These are phyloP conservation scores for Alternaria sp. DNA, from an alignment of 2,329 filamentous ascomycete species.

Conservation along the genomic window DNA sequence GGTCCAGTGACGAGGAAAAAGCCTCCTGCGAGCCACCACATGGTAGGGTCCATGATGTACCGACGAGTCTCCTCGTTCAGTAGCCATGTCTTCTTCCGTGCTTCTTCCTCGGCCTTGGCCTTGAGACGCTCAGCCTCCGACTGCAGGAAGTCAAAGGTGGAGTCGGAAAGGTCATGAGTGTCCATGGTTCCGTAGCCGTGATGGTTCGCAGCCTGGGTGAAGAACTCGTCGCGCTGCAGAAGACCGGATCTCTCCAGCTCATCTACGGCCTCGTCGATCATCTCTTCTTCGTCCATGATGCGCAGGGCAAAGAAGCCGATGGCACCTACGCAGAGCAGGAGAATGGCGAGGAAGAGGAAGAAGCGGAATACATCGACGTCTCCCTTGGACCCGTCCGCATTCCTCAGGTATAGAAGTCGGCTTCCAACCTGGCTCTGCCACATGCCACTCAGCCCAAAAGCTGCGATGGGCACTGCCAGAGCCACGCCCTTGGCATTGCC, in stretches of 20 bases:
- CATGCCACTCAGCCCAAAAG: slow-evolving; percentile 93
- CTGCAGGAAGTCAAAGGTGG: slow-evolving; percentile 57
- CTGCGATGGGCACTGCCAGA: slow-evolving; percentile 87
- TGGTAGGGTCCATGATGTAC: slow-evolving; percentile 87
- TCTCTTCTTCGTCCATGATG: slow-evolving; percentile 82
- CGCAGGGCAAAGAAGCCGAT: slow-evolving; percentile 77
- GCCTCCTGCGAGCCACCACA: slow-evolving; percentile 92
- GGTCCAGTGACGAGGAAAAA: slow-evolving; percentile 95
- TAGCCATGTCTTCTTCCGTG: slow-evolving; percentile 84
- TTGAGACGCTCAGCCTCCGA: slow-evolving; percentile 58
- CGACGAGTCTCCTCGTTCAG: slow-evolving; percentile 88
- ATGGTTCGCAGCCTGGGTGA: slow-evolving; percentile 65
- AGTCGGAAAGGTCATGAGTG: slow-evolving; percentile 57
- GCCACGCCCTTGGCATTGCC: slow-evolving; percentile 88
- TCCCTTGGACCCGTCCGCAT: slow-evolving; percentile 67
- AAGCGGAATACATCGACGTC: slow-evolving; percentile 80
- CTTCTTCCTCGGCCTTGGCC: slow-evolving; percentile 61
- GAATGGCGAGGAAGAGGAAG: slow-evolving; percentile 81
- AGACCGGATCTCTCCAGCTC: slow-evolving; percentile 90
- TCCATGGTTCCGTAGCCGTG: slow-evolving; percentile 70
- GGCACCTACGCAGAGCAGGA: slow-evolving; percentile 75
- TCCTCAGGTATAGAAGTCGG: slow-evolving; percentile 74
- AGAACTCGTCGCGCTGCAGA: slow-evolving; percentile 77
- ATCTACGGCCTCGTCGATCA: slow-evolving; percentile 90
- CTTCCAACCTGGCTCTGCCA: slow-evolving; percentile 92